Evolutionary conservation across 495 filamentous ascomycete species (phyloP).

Genomic region (Thermochaetoides thermophila): DNA sequence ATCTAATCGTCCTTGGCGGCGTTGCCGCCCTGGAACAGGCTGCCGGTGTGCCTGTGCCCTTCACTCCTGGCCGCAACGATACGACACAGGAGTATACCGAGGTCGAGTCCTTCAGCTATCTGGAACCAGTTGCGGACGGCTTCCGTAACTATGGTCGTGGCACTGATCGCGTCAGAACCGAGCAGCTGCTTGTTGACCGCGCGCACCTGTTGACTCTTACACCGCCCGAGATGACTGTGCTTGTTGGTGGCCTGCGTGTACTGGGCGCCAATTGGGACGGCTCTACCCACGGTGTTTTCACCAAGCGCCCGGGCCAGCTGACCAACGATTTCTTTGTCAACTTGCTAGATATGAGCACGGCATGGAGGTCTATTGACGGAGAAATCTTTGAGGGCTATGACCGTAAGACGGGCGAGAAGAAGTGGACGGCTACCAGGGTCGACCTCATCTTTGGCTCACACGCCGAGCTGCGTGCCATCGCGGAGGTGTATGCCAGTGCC

Average conservation of each 20-base stretch:
- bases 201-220: constrained; percentile 52
- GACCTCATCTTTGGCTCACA: constrained; percentile 60
- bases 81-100: constrained; percentile 51
- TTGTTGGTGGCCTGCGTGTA: constrained; percentile 51
- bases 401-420: constrained; percentile 49
- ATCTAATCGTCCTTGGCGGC: constrained; percentile 56
- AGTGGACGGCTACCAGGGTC: constrained; percentile 52
- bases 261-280: constrained; percentile 54
- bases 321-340: constrained; percentile 68
- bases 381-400: constrained; percentile 49
- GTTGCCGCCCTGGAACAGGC: constrained; percentile 59
- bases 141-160: constrained; percentile 62
- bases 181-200: constrained; percentile 52
- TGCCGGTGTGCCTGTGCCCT: constrained; percentile 30
- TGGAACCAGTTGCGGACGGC: constrained; percentile 48
- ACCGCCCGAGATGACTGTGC: constrained; percentile 50
- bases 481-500: constrained; percentile 47
- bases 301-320: constrained; percentile 44
- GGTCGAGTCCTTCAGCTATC: constrained; percentile 41
- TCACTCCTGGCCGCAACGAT: constrained; percentile 32
- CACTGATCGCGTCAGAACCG: constrained; percentile 39
- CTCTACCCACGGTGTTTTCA: constrained; percentile 46
- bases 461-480: constrained; percentile 50
- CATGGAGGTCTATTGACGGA: constrained; percentile 39
- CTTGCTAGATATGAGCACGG: constrained; percentile 48